Evolutionary conservation across 139 green algal genomes (phyloP), one percentile per base, ranked within the genome.

Genomic region (Chlorella sp.): DNA sequence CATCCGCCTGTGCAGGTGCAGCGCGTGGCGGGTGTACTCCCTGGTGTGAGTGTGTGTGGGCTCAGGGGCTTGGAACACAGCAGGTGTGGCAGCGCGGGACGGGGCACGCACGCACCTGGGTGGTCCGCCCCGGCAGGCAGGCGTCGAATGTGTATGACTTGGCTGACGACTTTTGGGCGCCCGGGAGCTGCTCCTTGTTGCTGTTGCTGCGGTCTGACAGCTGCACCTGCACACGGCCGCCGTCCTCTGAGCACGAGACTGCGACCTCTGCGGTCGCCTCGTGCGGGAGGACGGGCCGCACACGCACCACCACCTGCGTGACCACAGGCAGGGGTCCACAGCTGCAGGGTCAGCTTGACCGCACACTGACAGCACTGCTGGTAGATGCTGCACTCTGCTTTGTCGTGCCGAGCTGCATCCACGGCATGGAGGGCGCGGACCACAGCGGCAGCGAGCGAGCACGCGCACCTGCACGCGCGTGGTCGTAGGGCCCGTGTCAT

Each of bases 271-370:
- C 66, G 29, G 68, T 34, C 0, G 59, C 29, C 71, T 91, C 86
- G 33, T 86, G 72, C 1, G 79, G 75, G 5, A 87, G 73, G 1
- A 85, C 77, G 1, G 86, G 86, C n/a, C 86, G 70, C 23, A 91
- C 83, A 5, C 86, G 77, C 5, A 91, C 81, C 29, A 87, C 81
- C 5, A 91, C 83, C 86, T 91, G 77, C 42, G 17, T 10, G 10
- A 17, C 42, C 42, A 55, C n/a, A n/a, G n/a, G n/a, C n/a, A n/a
- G n/a, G n/a, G n/a, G n/a, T n/a, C n/a, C n/a, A n/a, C n/a, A n/a
- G n/a, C n/a, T n/a, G n/a, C n/a, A n/a, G n/a, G n/a, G n/a, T n/a
- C n/a, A n/a, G n/a, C n/a, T n/a, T n/a, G n/a, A n/a, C n/a, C n/a
- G n/a, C n/a, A n/a, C n/a, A n/a, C n/a, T n/a, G n/a, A n/a, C n/a